A percentile compares a stretch with the other conserved stretches of the same genome.
phyloP scores from a whole-genome alignment of 176 grass and related monocot species.

The Elaeis guineensis region DNA sequence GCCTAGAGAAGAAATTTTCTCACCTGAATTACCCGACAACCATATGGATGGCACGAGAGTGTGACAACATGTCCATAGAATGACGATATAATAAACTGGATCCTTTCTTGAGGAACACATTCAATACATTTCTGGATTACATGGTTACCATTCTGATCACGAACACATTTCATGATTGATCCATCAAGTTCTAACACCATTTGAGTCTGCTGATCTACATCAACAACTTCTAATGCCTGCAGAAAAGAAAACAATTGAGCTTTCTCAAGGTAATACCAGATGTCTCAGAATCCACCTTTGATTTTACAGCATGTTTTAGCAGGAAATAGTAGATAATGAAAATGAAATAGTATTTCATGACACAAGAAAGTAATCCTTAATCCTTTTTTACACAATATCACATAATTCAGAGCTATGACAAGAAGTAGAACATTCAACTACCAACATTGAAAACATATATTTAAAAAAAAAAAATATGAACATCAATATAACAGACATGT shows the following conservation, averaged over 20 bases:
- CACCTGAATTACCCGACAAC: constrained; percentile 97
- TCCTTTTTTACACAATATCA: no score
- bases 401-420: no score
- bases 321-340: no score
- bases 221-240: constrained; percentile 92
- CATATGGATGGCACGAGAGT: constrained; percentile 94
- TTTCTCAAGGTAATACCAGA: no score
- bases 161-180: constrained; percentile 76
- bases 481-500: no score
- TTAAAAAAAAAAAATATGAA: no score
- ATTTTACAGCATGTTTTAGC: no score
- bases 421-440: no score
- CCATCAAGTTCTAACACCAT: constrained; percentile 87
- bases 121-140: constrained; percentile 98
- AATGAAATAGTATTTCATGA: no score
- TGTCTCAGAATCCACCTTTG: no score
- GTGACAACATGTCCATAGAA: constrained; percentile 85
- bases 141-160: constrained; percentile 98
- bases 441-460: no score
- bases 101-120: constrained; percentile 71
- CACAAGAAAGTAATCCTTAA: no score
- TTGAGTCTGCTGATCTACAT: constrained; percentile 70
- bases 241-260: constrained; percentile 7
- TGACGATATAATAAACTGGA: constrained; percentile 66
- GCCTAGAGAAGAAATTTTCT: neutral